Conservation (phyloP, 192 early-diverging fungal genomes). For the Umbelopsis sp. region DNA sequence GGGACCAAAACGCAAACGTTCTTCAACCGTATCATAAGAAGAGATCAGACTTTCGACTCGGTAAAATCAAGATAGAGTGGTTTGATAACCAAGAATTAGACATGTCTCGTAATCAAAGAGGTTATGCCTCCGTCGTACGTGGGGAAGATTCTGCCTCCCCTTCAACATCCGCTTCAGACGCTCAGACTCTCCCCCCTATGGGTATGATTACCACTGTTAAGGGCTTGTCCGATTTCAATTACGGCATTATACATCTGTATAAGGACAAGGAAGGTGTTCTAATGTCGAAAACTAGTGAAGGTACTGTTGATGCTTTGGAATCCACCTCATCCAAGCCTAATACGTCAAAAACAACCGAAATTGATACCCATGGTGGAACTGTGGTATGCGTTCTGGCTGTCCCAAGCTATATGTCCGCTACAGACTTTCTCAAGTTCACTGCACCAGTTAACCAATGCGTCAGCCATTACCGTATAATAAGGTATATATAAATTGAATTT, state of each 20-base stretch:
- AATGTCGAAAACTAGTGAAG: background rate
- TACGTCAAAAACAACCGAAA: background rate
- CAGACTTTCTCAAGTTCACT: conserved; percentile 88
- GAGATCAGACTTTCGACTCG: conserved; percentile 29
- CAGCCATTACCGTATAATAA: conserved; percentile 73
- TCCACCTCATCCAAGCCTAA: background rate
- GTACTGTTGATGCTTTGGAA: conserved; percentile 24
- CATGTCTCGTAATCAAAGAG: conserved; percentile 5
- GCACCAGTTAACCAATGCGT: conserved; percentile 69
- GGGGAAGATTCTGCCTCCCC: background rate
- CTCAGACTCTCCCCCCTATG: conserved; percentile 1
- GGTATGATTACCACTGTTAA: conserved; percentile 6
- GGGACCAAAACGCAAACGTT: background rate
- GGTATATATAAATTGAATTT: too few species aligned
- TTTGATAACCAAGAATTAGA: conserved; percentile 22
- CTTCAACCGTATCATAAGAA: background rate
- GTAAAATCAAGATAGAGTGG: conserved; percentile 37
- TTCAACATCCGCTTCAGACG: background rate
- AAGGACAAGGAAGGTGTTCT: conserved; percentile 51
- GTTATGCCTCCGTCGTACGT: background rate
- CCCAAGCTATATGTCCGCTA: conserved; percentile 85
- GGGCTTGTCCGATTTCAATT: conserved; percentile 25
- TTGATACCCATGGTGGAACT: conserved; percentile 34
- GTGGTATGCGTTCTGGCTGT: conserved; percentile 81
- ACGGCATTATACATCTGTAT: conserved; percentile 71